These are phyloP conservation scores for Neurospora intermedia DNA, from an alignment of 495 filamentous ascomycete genomes.

Conservation along the genomic window DNA sequence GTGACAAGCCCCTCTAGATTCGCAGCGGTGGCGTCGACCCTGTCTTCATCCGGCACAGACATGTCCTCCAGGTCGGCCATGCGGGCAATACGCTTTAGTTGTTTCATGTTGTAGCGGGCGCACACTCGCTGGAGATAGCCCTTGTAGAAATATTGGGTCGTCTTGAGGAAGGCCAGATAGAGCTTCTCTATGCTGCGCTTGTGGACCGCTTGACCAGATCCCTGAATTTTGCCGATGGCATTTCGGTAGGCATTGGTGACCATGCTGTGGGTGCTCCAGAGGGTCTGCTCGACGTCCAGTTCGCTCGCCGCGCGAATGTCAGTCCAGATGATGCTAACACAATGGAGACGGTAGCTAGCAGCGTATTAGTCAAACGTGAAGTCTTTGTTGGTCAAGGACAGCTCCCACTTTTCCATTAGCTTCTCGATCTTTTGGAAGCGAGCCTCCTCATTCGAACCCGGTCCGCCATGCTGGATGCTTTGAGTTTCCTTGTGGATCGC, in stretches of 20 bases:
- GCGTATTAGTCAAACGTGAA: constrained; percentile 19
- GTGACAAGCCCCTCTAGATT: constrained; percentile 48
- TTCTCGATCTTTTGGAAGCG: constrained; percentile 49
- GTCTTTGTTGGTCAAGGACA: background rate
- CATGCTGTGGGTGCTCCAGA: constrained; percentile 72
- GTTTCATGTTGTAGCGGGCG: constrained; percentile 59
- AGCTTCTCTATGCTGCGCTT: constrained; percentile 67
- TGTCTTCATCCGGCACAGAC: constrained; percentile 21
- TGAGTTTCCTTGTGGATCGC: constrained; percentile 25
- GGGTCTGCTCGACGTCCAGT: constrained; percentile 50
- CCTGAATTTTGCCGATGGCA: constrained; percentile 33
- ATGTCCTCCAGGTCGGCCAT: constrained; percentile 50
- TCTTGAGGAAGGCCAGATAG: constrained; percentile 77
- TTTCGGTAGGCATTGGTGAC: constrained; percentile 71
- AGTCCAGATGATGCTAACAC: constrained; percentile 58
- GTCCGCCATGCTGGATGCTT: constrained; percentile 33
- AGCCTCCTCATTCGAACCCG: constrained; percentile 26
- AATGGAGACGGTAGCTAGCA: constrained; percentile 55
- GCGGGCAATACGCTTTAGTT: constrained; percentile 60
- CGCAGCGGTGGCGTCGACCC: constrained; percentile 31
- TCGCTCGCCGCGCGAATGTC: constrained; percentile 60
- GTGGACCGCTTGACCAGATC: constrained; percentile 55
- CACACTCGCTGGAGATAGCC: constrained; percentile 71
- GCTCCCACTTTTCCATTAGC: constrained; percentile 47
- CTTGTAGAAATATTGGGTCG: constrained; percentile 75